Evolutionary conservation across 2,329 filamentous ascomycete genomes (phyloP).

Genomic region (Cryphonectria carpinicola): DNA sequence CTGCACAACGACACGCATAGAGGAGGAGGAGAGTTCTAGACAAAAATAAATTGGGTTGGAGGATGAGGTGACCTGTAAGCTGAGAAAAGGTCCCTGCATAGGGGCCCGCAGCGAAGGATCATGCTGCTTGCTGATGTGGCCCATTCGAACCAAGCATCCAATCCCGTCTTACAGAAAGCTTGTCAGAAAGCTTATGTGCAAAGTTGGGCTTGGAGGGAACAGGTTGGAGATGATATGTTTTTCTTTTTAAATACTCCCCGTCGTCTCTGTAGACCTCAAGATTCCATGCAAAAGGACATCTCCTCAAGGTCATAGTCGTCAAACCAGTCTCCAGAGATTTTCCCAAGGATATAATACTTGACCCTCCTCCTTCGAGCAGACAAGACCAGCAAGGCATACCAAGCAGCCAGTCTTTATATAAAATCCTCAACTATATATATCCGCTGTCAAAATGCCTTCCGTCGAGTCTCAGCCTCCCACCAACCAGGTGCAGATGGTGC

Average conservation of each 20-base stretch:
- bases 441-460: background rate
- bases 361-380: too few species aligned
- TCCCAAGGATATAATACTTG: too few species aligned
- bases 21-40: too few species aligned
- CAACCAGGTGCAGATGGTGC: slow-evolving; percentile 6
- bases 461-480: slow-evolving; percentile 7
- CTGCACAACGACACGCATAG: too few species aligned
- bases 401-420: background rate
- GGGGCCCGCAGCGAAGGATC: background rate
- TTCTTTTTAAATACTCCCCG: background rate
- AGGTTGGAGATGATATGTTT: background rate
- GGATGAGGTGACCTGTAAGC: too few species aligned
- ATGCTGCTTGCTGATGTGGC: background rate
- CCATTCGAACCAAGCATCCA: background rate
- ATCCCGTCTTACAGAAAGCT: slow-evolving; percentile 1
- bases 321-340: too few species aligned
- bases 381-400: too few species aligned
- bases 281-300: too few species aligned
- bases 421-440: background rate
- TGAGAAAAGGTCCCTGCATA: background rate
- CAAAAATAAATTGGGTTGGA: too few species aligned
- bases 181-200: slow-evolving; percentile 2
- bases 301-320: too few species aligned
- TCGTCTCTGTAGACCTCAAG: background rate
- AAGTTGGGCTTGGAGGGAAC: background rate